Percentiles rank a stretch among this genome's conserved stretches.
Evolutionary conservation across 1,284 basidiomycete species (phyloP).

Genomic region (Coniferiporia weirii): DNA sequence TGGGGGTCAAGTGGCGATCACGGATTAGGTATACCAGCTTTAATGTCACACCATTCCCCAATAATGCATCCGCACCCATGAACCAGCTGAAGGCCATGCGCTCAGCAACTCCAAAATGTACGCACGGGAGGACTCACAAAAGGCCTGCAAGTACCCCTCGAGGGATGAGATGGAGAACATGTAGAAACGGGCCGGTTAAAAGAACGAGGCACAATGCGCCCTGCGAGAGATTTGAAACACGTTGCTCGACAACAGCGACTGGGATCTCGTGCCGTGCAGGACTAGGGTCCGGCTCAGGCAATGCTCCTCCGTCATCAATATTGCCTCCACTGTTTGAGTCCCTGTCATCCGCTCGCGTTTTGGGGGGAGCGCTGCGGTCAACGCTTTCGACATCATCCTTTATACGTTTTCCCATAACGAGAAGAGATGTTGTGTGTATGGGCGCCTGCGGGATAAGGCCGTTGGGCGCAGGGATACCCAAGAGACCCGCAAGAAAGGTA

Average conservation of each 20-base stretch:
- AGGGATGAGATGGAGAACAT: slow-evolving; percentile 73
- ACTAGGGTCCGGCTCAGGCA: slow-evolving; percentile 28
- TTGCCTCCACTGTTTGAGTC: slow-evolving; percentile 18
- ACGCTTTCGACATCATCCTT: slow-evolving; percentile 42
- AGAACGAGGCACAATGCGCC: slow-evolving; percentile 77
- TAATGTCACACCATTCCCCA: slow-evolving; percentile 78
- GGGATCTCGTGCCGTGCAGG: slow-evolving; percentile 50
- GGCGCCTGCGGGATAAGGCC: slow-evolving; percentile 96
- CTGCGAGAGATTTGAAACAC: slow-evolving; percentile 84
- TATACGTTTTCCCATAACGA: slow-evolving; percentile 58
- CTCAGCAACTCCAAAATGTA: slow-evolving; percentile 20
- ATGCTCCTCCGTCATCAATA: neutral
- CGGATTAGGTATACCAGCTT: slow-evolving; percentile 81
- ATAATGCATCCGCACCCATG: slow-evolving; percentile 84
- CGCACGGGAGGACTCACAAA: slow-evolving; percentile 44
- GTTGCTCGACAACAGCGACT: slow-evolving; percentile 81
- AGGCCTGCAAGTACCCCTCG: slow-evolving; percentile 71
- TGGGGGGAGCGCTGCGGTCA: slow-evolving; percentile 14
- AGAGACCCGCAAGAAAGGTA: slow-evolving; percentile 86
- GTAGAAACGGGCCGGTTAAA: slow-evolving; percentile 77
- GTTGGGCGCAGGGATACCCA: slow-evolving; percentile 92
- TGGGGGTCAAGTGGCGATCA: slow-evolving; percentile 61
- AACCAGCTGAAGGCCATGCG: slow-evolving; percentile 59
- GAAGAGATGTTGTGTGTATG: slow-evolving; percentile 84
- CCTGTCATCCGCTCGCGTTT: neutral